Evolutionary conservation across 2,329 filamentous ascomycete species (phyloP), one percentile per base, ranked within the genome.

Genomic region (Sporothrix dimorphospora): DNA sequence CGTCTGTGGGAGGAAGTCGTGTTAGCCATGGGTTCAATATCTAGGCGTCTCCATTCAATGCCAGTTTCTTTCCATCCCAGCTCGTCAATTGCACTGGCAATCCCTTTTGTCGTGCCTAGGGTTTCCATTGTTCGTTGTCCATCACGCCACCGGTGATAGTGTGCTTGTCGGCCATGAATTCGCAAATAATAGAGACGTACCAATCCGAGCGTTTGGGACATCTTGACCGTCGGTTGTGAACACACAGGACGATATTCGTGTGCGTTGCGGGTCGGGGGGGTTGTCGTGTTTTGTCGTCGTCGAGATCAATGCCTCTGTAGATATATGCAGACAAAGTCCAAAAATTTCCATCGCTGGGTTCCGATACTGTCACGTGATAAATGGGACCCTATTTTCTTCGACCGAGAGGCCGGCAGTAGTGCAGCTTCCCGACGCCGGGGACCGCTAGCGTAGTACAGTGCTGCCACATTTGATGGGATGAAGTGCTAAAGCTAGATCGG

Each of bases 131-230:
- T 30, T 21, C 4, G 49, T 27, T 14, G 30, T 27, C 49, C 49
- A 55, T 69, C 34, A 65, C n/a, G 38, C 59, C 38, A 40, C 65
- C 21, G 27, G 11, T 38, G 19, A 19, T 68, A 19, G 42, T n/a
- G 21, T 38, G 55, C 30, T 6, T 12, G 55, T n/a, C 16, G 19
- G 9, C 11, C 5, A 27, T 24, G 24, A 70, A 4, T 45, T 49
- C 5, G 38, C 27, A 42, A 27, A 61, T 19, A n/a, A 12, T 38
- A 3, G 38, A 45, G 30, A 77, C 85, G 79, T 88, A 94, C 92
- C 81, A 91, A 84, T 78, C 92, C 92, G 79, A 94, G 84, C 76
- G 89, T 91, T 86, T 94, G 92, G 77, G 92, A 94, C 92, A 95
- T 95, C 27, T 19, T 68, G 57, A 7, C 21, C 7, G 34, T 11